phyloP scores from a whole-genome alignment of 225 moss, liverwort and hornwort species.

The Physcomitrium patens region DNA sequence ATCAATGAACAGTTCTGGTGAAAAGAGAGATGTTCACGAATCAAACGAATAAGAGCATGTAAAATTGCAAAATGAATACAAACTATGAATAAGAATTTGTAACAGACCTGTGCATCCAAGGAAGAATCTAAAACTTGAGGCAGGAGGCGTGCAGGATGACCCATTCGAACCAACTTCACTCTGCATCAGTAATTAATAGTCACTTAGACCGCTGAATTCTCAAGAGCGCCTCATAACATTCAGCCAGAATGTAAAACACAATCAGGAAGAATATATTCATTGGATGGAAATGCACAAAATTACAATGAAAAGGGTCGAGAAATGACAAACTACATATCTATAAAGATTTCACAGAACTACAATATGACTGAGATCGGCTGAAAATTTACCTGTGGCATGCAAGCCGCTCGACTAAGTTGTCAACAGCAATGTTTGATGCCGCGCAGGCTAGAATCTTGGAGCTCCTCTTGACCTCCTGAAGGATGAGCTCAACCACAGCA shows the following conservation, averaged over 20 bases:
- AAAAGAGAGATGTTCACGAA: neutral
- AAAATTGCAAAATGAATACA: slow-evolving; percentile 21
- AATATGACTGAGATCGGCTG: neutral
- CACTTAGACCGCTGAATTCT: slow-evolving; percentile 14
- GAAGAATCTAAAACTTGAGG: slow-evolving; percentile 94
- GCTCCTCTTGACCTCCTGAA: slow-evolving; percentile 95
- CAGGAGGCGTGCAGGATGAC: slow-evolving; percentile 92
- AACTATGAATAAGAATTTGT: slow-evolving; percentile 13
- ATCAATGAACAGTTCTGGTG: neutral
- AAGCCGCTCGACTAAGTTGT: slow-evolving; percentile 94
- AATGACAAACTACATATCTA: slow-evolving; percentile 12
- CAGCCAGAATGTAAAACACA: neutral
- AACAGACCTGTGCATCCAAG: slow-evolving; percentile 85
- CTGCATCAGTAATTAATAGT: slow-evolving; percentile 37
- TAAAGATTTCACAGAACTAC: neutral
- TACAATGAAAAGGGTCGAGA: neutral
- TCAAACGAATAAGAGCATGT: slow-evolving; percentile 6
- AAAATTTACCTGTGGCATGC: slow-evolving; percentile 76
- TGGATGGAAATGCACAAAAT: neutral
- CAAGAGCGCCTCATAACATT: neutral
- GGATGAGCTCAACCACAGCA: slow-evolving; percentile 87
- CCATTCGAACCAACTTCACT: slow-evolving; percentile 88
- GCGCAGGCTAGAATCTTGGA: slow-evolving; percentile 95
- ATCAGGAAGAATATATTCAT: neutral
- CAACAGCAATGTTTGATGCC: slow-evolving; percentile 97